A percentile compares a stretch with the other conserved stretches of the same genome.
Evolutionary conservation across 2,329 filamentous ascomycete genomes (phyloP).

Genomic region (Sphaerostilbella broomeana): DNA sequence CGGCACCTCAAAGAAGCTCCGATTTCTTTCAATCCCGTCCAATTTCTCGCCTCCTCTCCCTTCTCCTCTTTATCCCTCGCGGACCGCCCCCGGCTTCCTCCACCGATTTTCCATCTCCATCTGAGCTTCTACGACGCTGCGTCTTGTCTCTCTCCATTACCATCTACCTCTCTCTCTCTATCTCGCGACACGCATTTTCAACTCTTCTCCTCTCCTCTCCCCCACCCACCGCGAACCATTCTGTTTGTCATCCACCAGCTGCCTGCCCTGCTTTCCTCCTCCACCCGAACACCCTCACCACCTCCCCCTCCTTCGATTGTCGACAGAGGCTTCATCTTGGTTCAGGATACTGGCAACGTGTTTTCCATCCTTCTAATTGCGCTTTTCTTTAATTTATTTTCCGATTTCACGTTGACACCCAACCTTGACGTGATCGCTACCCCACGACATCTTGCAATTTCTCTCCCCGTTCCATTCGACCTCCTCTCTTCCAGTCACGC

Average conservation of each 20-base stretch:
- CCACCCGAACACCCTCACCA: conserved; percentile 10
- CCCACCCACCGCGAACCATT: neutral
- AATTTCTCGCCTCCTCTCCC: conserved; percentile 12
- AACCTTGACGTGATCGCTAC: conserved; percentile 14
- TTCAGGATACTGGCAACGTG: conserved; percentile 9
- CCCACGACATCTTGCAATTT: conserved; percentile 9
- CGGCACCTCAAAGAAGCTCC: conserved; percentile 13
- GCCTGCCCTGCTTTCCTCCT: conserved; percentile 13
- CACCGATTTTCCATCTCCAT: conserved; percentile 4
- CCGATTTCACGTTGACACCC: conserved; percentile 13
- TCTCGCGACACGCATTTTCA: conserved; percentile 4
- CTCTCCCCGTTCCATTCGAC: conserved; percentile 5
- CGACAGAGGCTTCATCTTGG: conserved; percentile 14
- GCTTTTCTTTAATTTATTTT: neutral
- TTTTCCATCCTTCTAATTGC: conserved; percentile 4
- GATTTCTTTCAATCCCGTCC: conserved; percentile 3
- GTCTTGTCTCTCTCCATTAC: conserved; percentile 10
- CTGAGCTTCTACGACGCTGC: conserved; percentile 7
- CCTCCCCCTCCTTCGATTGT: conserved; percentile 11
- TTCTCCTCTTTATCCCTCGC: conserved; percentile 9
- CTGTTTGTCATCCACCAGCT: conserved; percentile 15
- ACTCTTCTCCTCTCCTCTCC: conserved; percentile 1
- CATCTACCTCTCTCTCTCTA: conserved; percentile 8
- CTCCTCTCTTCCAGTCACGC: conserved; percentile 11
- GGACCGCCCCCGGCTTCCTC: neutral